These are phyloP conservation scores for Coemansia sp. DNA, from an alignment of 192 early-diverging fungal genomes.

Conservation along the genomic window DNA sequence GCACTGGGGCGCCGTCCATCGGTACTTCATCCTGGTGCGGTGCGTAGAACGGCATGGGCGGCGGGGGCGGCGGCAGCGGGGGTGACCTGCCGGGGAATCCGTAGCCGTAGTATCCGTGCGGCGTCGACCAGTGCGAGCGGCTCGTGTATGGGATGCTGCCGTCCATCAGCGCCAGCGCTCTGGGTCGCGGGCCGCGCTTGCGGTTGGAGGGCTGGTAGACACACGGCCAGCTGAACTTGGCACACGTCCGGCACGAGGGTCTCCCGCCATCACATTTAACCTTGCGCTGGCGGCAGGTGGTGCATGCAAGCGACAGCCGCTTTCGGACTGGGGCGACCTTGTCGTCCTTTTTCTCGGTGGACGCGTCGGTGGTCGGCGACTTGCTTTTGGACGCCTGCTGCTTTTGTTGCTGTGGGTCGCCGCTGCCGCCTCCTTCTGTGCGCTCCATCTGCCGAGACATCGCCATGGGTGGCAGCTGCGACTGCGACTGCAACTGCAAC, in stretches of 20 bases:
- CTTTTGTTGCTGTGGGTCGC: conserved; percentile 5
- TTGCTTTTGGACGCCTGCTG: not conserved
- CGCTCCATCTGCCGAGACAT: no score
- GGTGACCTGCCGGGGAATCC: conserved; percentile 25
- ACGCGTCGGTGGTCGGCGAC: not conserved
- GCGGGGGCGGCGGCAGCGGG: conserved; percentile 22
- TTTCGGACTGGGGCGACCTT: conserved; percentile 48
- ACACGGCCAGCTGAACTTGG: conserved; percentile 62
- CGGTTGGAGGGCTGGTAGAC: conserved; percentile 81
- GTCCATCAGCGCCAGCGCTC: conserved; percentile 49
- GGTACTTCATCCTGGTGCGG: conserved; percentile 15
- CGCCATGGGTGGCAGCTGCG: no score
- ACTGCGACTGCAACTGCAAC: no score
- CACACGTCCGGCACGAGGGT: conserved; percentile 78
- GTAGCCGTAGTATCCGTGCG: conserved; percentile 36
- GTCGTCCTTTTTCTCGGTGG: conserved; percentile 35
- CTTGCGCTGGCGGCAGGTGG: conserved; percentile 53
- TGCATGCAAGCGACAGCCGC: conserved; percentile 51
- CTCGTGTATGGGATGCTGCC: conserved; percentile 32
- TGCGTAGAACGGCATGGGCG: conserved; percentile 9
- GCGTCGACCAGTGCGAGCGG: conserved; percentile 30
- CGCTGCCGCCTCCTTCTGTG: no score
- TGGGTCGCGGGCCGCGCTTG: conserved; percentile 78
- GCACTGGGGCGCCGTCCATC: conserved; percentile 22
- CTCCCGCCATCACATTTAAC: conserved; percentile 82